Conservation (phyloP, 2,329 filamentous ascomycete species). For the Zymoseptoria pseudotritici region DNA sequence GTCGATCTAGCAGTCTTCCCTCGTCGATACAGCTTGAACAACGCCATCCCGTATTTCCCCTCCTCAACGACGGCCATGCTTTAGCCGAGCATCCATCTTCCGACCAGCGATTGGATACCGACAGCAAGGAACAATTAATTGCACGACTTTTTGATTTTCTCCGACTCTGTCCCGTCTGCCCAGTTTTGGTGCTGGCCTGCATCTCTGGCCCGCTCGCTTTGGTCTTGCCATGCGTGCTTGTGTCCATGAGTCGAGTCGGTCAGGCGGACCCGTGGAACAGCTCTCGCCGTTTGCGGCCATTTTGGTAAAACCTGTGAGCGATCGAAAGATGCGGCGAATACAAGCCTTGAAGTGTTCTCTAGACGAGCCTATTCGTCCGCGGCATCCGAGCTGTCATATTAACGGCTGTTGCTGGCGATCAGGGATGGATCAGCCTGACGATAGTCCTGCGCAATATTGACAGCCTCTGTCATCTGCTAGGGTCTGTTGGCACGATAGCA, state of each 20-base stretch:
- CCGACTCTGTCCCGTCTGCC: not conserved
- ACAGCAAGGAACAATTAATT: constrained; percentile 6
- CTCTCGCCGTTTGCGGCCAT: not conserved
- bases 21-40: not conserved
- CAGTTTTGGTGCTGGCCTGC: not conserved
- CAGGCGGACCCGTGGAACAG: not conserved
- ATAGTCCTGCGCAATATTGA: not conserved
- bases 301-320: not conserved
- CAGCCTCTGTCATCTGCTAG: not conserved
- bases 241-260: not conserved
- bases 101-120: constrained; percentile 16
- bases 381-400: not conserved
- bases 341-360: not conserved
- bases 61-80: not conserved
- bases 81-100: constrained; percentile 1
- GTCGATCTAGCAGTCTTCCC: not conserved
- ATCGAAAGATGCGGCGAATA: not conserved
- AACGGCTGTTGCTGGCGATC: not conserved
- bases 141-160: not conserved
- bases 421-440: not conserved
- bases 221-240: not conserved
- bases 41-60: not conserved
- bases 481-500: constrained; percentile 8
- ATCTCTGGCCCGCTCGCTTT: not conserved
- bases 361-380: not conserved